These are phyloP conservation scores for Xylaria sp. DNA, from an alignment of 495 filamentous ascomycete species.

Conservation along the genomic window DNA sequence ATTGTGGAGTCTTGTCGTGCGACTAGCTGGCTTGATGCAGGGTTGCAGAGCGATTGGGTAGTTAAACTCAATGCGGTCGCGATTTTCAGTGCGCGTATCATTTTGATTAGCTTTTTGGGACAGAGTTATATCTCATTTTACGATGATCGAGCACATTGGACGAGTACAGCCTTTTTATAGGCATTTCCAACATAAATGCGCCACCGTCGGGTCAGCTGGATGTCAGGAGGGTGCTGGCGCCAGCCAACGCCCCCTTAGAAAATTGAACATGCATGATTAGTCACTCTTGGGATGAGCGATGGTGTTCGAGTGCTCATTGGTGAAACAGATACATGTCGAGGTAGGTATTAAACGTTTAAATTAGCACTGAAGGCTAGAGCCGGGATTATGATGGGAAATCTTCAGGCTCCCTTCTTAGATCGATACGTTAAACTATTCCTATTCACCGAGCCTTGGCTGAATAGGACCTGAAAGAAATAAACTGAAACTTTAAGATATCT, in stretches of 20 bases:
- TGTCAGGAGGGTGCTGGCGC: constrained; percentile 18
- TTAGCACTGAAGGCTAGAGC: neutral
- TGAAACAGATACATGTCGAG: constrained; percentile 4
- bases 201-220: neutral
- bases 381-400: neutral
- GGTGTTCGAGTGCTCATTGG: neutral
- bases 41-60: neutral
- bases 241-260: constrained; percentile 11
- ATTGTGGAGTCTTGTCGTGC: constrained; percentile 32
- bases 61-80: constrained; percentile 11
- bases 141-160: neutral
- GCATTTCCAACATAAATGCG: neutral
- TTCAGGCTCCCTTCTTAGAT: neutral
- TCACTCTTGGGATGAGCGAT: neutral
- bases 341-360: neutral
- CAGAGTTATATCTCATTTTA: neutral
- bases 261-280: neutral
- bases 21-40: neutral
- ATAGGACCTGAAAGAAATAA: neutral
- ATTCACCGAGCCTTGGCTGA: neutral
- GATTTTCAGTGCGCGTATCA: constrained; percentile 18
- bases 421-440: neutral
- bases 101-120: neutral
- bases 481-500: constrained; percentile 29
- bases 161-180: neutral